Conservation (phyloP, 768 basidiomycete species). For the Psilocybe cyanescens region DNA sequence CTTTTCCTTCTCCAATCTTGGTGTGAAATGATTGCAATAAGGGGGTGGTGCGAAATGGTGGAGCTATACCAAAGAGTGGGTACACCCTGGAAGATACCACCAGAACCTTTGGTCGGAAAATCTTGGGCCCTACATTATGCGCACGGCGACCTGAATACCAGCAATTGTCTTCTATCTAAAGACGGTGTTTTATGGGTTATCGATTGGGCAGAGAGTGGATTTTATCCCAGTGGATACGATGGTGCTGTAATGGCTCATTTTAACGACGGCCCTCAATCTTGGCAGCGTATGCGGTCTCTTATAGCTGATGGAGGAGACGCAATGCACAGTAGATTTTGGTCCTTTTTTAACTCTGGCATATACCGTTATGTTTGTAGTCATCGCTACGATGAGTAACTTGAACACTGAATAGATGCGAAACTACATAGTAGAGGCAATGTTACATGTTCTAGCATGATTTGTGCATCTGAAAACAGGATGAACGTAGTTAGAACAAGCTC, state of each 20-base stretch:
- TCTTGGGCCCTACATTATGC: conserved; percentile 11
- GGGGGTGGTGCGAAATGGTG: neutral
- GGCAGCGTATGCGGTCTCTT: neutral
- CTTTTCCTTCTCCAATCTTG: neutral
- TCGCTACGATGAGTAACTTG: too few species aligned
- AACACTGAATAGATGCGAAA: too few species aligned
- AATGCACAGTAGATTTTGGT: conserved; percentile 1
- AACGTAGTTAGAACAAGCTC: neutral
- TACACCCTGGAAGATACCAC: neutral
- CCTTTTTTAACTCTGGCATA: neutral
- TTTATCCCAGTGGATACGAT: conserved; percentile 32
- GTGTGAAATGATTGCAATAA: neutral
- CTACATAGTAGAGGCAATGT: too few species aligned
- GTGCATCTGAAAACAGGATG: too few species aligned
- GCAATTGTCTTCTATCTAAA: conserved; percentile 28
- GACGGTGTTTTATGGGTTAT: conserved; percentile 33
- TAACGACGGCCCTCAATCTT: neutral
- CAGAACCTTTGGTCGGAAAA: conserved; percentile 1
- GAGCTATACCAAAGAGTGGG: neutral
- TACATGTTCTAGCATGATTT: too few species aligned
- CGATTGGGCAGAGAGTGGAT: conserved; percentile 32
- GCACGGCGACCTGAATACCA: conserved; percentile 29
- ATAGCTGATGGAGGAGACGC: neutral
- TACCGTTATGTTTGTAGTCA: neutral
- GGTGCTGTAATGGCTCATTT: conserved; percentile 9